phyloP scores from a whole-genome alignment of 164 flowering plant genomes.

The Sedum album region DNA sequence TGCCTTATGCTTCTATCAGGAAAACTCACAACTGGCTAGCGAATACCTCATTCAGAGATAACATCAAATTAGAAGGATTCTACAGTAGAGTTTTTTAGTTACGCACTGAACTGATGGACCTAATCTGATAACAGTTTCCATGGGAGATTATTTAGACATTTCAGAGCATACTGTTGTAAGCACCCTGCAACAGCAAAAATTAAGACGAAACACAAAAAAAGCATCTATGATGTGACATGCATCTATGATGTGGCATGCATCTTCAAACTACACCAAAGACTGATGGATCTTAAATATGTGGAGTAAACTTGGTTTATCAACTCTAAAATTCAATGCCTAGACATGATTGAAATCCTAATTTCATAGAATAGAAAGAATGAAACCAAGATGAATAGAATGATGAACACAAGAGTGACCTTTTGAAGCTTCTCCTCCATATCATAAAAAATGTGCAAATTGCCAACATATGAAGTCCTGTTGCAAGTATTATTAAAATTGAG shows the following conservation, averaged over 20 bases:
- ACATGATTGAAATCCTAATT: neutral
- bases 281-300: too few species aligned
- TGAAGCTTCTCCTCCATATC: slow-evolving; percentile 76
- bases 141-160: neutral
- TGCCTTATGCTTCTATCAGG: neutral
- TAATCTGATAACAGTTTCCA: too few species aligned
- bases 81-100: neutral
- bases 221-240: neutral
- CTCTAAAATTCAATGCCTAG: neutral
- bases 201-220: neutral
- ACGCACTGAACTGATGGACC: neutral
- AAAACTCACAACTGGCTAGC: neutral
- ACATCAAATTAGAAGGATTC: neutral
- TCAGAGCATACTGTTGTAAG: neutral
- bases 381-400: neutral
- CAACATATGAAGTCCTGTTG: slow-evolving; percentile 66
- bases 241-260: too few species aligned
- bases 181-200: neutral
- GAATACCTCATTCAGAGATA: neutral
- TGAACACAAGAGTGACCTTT: slow-evolving; percentile 42
- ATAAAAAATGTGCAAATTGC: slow-evolving; percentile 57
- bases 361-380: neutral
- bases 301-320: neutral
- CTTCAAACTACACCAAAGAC: too few species aligned
- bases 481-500: slow-evolving; percentile 9